Evolutionary conservation across 805 yeast genomes (phyloP).

Genomic region (Schwanniomyces yamadae): DNA sequence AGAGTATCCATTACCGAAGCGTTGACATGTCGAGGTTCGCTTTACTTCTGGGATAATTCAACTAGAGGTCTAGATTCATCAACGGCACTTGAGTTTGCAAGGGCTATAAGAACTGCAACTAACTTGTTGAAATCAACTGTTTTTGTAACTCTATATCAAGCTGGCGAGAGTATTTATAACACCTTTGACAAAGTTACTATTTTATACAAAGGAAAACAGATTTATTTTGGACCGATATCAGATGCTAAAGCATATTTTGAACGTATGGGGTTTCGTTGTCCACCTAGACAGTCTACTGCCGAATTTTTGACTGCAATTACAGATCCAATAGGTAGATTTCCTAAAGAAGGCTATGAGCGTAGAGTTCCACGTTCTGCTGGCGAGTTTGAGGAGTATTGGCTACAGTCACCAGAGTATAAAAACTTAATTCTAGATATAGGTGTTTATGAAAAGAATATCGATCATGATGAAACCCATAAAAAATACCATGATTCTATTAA

Average conservation of each 20-base stretch:
- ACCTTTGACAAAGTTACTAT: constrained; percentile 32
- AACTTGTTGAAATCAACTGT: constrained; percentile 56
- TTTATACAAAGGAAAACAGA: constrained; percentile 42
- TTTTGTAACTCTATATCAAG: constrained; percentile 53
- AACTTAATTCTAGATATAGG: constrained; percentile 22
- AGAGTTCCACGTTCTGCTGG: constrained; percentile 59
- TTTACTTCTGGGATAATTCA: constrained; percentile 35
- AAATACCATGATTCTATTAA: constrained; percentile 32
- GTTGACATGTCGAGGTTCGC: constrained; percentile 44
- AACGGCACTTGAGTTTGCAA: constrained; percentile 31
- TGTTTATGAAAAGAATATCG: constrained; percentile 10
- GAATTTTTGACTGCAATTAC: constrained; percentile 71
- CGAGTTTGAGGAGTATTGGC: constrained; percentile 64
- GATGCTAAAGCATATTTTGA: constrained; percentile 58
- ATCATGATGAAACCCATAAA: constrained; percentile 26
- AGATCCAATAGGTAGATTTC: constrained; percentile 59
- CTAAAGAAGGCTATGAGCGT: constrained; percentile 47
- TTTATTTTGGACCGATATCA: constrained; percentile 60
- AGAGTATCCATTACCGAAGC: constrained; percentile 73
- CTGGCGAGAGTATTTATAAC: constrained; percentile 29
- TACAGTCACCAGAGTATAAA: constrained; percentile 36
- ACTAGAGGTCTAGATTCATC: constrained; percentile 35
- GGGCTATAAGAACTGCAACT: constrained; percentile 28
- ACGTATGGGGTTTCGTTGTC: constrained; percentile 64
- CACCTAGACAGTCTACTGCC: constrained; percentile 66